phyloP scores from a whole-genome alignment of 805 yeast genomes.

The Saccharomycopsis fibuligera region DNA sequence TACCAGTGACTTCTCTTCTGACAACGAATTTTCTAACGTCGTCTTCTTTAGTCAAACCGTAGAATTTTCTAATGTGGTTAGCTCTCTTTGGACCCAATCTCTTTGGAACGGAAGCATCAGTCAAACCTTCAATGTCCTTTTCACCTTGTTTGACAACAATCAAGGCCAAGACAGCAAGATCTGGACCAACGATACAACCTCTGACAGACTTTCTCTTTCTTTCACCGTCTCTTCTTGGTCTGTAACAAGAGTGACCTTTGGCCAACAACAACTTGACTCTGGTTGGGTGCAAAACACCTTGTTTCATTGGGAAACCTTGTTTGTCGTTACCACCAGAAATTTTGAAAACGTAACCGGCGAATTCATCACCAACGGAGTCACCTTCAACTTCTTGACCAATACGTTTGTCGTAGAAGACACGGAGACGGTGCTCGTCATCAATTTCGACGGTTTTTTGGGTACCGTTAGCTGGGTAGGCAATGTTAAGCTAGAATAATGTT shows the following conservation, averaged over 20 bases:
- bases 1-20: conserved; percentile 90
- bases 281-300: conserved; percentile 99
- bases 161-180: conserved; percentile 91
- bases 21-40: conserved; percentile 81
- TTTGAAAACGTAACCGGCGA: conserved; percentile 98
- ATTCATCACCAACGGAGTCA: conserved; percentile 96
- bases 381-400: conserved; percentile 99
- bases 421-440: conserved; percentile 98
- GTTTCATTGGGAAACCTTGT: conserved; percentile 99
- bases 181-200: conserved; percentile 98
- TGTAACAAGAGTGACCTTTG: conserved; percentile 96
- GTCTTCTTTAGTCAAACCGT: conserved; percentile 92
- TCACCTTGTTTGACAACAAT: conserved; percentile 97
- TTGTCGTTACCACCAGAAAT: conserved; percentile 99
- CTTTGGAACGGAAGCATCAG: conserved; percentile 93
- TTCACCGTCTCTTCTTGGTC: conserved; percentile 99
- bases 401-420: conserved; percentile 98
- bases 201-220: conserved; percentile 99
- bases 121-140: conserved; percentile 88
- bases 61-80: conserved; percentile 99
- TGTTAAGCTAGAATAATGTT: conserved; percentile 70
- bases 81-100: conserved; percentile 99
- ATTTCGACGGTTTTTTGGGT: conserved; percentile 96
- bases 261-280: conserved; percentile 95
- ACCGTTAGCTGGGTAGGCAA: conserved; percentile 99